These are phyloP conservation scores for Saccharomycopsis sp. DNA, from an alignment of 805 yeast species.

Conservation along the genomic window DNA sequence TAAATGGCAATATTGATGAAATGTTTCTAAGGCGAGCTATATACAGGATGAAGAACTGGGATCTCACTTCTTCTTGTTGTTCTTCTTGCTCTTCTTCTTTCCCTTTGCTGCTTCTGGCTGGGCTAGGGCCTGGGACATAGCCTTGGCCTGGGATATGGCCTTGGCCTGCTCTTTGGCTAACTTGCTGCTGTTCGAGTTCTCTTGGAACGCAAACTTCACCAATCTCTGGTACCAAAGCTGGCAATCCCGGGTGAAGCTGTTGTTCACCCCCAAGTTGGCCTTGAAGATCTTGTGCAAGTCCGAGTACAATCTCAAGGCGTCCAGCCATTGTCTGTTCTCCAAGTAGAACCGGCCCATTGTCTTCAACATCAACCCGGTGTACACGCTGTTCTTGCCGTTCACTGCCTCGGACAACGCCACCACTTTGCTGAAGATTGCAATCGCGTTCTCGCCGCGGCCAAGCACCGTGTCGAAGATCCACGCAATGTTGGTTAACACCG, in stretches of 20 bases:
- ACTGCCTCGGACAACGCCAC: conserved; percentile 39
- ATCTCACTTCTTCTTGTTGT: conserved; percentile 1
- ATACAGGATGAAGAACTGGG: background rate
- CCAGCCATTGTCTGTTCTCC: conserved; percentile 40
- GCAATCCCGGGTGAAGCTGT: conserved; percentile 58
- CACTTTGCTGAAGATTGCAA: conserved; percentile 48
- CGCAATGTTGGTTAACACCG: conserved; percentile 54
- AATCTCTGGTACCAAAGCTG: conserved; percentile 55
- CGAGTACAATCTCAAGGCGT: conserved; percentile 47
- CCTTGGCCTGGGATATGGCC: too few relatives aligned
- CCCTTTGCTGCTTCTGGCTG: conserved; percentile 2
- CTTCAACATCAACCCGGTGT: conserved; percentile 54
- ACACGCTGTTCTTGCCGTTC: conserved; percentile 51
- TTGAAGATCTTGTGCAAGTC: conserved; percentile 51
- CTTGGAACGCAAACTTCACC: conserved; percentile 36
- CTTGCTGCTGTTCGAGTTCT: conserved; percentile 35
- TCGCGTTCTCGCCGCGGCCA: conserved; percentile 38
- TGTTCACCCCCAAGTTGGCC: conserved; percentile 55
- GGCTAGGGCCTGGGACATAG: background rate
- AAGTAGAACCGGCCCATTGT: conserved; percentile 62
- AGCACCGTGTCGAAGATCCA: conserved; percentile 42
- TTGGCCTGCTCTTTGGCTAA: conserved; percentile 26
- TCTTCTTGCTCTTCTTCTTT: conserved; percentile 8
- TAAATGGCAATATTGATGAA: too few relatives aligned
- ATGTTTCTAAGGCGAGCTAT: background rate